These are phyloP conservation scores for Phytophthora ohioensis DNA, from an alignment of 352 stramenopile species.

Conservation along the genomic window DNA sequence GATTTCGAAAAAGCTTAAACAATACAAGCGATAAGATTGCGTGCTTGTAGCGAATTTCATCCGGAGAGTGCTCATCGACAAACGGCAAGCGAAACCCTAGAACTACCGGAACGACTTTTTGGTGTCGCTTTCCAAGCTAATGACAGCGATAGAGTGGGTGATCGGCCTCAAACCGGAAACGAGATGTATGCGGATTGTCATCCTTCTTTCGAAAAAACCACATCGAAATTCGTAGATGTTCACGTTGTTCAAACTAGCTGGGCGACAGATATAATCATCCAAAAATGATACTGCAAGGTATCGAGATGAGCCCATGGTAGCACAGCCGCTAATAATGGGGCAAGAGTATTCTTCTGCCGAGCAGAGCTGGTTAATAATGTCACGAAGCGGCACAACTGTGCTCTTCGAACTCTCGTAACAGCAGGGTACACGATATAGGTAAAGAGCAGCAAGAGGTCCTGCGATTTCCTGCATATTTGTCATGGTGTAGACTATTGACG, in stretches of 20 bases:
- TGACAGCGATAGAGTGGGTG: neutral
- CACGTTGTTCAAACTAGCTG: neutral
- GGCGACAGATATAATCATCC: slow-evolving; percentile 17
- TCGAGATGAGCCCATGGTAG: neutral
- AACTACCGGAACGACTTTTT: slow-evolving; percentile 2
- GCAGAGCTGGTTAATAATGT: slow-evolving; percentile 7
- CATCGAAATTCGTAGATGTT: slow-evolving; percentile 8
- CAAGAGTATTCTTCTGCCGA: neutral
- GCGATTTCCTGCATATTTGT: slow-evolving; percentile 4
- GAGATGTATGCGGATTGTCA: neutral
- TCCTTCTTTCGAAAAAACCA: neutral
- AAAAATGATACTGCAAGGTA: slow-evolving; percentile 6
- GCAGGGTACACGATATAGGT: slow-evolving; percentile 8
- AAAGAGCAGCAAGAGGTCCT: slow-evolving; percentile 4
- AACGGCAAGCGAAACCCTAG: neutral
- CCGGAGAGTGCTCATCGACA: neutral
- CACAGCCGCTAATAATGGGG: neutral
- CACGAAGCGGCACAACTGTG: neutral
- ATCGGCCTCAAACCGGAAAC: neutral
- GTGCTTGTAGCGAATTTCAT: neutral
- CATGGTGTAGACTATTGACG: slow-evolving; percentile 12
- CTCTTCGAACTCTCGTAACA: slow-evolving; percentile 7
- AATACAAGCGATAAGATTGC: slow-evolving; percentile 1
- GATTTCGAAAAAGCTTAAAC: slow-evolving; percentile 9
- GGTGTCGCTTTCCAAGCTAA: neutral